Conservation (phyloP, 805 yeast species). For the Candida piceae region DNA sequence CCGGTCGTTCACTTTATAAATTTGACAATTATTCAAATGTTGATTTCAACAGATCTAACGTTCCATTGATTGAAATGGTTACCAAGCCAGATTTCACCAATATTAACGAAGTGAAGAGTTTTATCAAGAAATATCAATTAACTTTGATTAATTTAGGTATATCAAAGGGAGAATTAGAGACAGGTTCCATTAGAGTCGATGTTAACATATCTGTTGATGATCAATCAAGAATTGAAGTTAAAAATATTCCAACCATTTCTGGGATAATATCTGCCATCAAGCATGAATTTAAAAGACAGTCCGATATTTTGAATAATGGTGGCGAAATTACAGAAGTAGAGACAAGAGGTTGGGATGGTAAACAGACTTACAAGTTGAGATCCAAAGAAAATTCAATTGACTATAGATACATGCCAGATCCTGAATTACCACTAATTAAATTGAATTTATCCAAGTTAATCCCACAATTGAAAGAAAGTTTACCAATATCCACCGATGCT, state of each 20-base stretch:
- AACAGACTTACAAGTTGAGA: conserved; percentile 59
- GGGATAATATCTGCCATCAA: conserved; percentile 74
- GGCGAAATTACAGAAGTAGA: conserved; percentile 34
- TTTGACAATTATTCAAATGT: conserved; percentile 40
- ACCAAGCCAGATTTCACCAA: conserved; percentile 80
- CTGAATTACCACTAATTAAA: conserved; percentile 65
- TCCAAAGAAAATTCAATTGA: conserved; percentile 79
- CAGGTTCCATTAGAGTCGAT: conserved; percentile 93
- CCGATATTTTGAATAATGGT: conserved; percentile 37
- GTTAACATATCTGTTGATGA: conserved; percentile 81
- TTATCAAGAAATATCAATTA: conserved; percentile 75
- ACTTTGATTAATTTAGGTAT: conserved; percentile 63
- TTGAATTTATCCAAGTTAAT: conserved; percentile 40
- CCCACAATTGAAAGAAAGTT: conserved; percentile 31
- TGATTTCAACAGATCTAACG: conserved; percentile 81
- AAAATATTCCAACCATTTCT: conserved; percentile 79
- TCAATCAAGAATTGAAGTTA: conserved; percentile 77
- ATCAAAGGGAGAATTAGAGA: conserved; percentile 86
- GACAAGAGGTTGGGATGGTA: conserved; percentile 92
- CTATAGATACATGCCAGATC: conserved; percentile 92
- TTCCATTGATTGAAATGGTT: conserved; percentile 85
- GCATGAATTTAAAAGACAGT: conserved; percentile 71
- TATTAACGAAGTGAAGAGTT: conserved; percentile 65
- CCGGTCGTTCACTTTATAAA: conserved; percentile 71
- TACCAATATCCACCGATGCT: conserved; percentile 64